Evolutionary conservation across 225 moss, liverwort and hornwort genomes (phyloP), one percentile per base, ranked within the genome.

Genomic region (Anthoceros angustus): DNA sequence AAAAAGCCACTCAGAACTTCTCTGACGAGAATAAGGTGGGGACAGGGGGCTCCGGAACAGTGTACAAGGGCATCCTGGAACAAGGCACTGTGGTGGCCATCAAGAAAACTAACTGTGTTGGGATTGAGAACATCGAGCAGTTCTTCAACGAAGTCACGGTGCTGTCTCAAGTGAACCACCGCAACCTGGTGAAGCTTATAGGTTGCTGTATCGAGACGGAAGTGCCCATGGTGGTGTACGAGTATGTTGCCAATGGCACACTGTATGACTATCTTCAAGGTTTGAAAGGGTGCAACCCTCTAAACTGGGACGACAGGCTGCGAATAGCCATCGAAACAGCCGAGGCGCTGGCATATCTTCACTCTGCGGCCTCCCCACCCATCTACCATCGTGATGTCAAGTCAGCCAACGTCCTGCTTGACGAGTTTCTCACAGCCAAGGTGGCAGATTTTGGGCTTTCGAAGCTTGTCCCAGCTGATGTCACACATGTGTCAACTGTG

Each of bases 351-450:
- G 83, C 81, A 7, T 92, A 88, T 63, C 71, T 92, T 50, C 92
- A 92, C 38, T 81, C 78, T 55, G 92, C 88, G 72, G 80, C 81
- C 72, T 86, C 86, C 61, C 86, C 83, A 65, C 78, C 80, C 20
- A 89, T 93, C 20, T 78, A 89, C 25, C 93, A 93, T 65, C 76
- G 89, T 14, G 89, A 89, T 40, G 84, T 93, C 75, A 89, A 93
- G 74, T 89, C 89, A 0, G 85, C 89, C 70, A 93, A 93, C 32
- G 86, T 93, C 23, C 74, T 93, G 5, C 85, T 93, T 2, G 84
- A 82, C 62, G 79, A 86, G 23, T 71, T 74, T 62, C 87, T 84
- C 50, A 75, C 79, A 42, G 87, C 88, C 0, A 88, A 92, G 82
- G 86, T 92, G 26, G 84, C 88, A 7, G 87, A 88, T 75, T 92